Base-by-base conservation (phyloP, 306 rosid species). In the Hippophae tibetana region DNA sequence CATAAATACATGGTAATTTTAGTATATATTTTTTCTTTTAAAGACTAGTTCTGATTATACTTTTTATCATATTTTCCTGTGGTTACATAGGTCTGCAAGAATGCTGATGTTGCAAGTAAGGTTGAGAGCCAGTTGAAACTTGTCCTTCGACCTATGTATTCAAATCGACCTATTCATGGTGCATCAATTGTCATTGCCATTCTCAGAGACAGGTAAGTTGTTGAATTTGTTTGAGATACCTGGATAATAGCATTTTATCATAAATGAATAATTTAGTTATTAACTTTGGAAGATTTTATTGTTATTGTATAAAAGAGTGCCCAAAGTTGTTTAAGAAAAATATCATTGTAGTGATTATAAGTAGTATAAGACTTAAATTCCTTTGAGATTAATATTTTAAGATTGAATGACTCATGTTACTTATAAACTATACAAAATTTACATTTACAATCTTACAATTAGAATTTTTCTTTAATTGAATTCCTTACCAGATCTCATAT, bases 71-170 rank as follows among this genome's bases (percentile, higher is more conserved):
- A 13, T 62, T 57, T 13, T 46, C 42, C 48, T 60, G 42, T 12
- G 41, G 38, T 27, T 27, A 64, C 23, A 52, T 68, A 93, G 99
- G 97, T 93, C 56, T 82, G 79, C 78, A 88, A 84, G 85, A 70
- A 80, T 53, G 77, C 94, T 52, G 94, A 88, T 63, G 86, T 93
- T 49, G 86, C 97, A 14, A 74, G 85, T 76, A 82, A 64, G 74
- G 97, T 88, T 62, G 99, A 93, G 78, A 93, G 97, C 80, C 99
- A 93, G 72, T 64, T 93, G 75, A 93, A 93, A 72, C 97, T 93
- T 56, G 99, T 93, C 74, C 80, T 93, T 67, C 82, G 99, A 72
- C 99, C 99, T 54, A 93, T 93, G 99, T 93, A 84, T 76, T 93
- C 99, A 42, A 93, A 53, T 70, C 99, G 97, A 66, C 97, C 99